A percentile compares a stretch with the other conserved stretches of the same genome.
These are phyloP conservation scores for Eucalyptus leucophloia DNA, from an alignment of 345 rosid species.

Conservation along the genomic window DNA sequence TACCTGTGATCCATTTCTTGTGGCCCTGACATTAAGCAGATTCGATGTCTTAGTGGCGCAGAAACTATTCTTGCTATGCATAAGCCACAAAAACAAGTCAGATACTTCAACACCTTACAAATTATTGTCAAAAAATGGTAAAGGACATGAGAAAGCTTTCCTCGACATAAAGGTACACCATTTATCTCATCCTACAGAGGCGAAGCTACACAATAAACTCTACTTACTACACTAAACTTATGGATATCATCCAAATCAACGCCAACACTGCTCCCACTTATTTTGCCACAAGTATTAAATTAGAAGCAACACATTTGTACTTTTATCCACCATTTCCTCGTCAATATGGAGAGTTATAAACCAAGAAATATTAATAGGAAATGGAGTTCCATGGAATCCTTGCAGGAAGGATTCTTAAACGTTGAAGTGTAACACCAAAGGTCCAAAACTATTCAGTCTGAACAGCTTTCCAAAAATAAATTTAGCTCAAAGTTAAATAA, in stretches of 20 bases:
- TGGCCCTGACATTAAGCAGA: constrained; percentile 54
- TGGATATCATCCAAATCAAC: background rate
- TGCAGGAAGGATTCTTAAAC: background rate
- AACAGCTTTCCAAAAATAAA: background rate
- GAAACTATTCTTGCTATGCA: background rate
- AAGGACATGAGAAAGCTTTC: background rate
- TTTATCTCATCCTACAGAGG: background rate
- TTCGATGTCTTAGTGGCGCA: background rate
- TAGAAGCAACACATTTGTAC: background rate
- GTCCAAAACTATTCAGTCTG: background rate
- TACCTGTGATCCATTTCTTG: constrained; percentile 96
- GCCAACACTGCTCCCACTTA: background rate
- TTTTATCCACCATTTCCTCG: background rate
- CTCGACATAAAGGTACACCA: background rate
- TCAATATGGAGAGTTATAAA: background rate
- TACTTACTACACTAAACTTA: background rate
- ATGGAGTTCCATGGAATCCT: background rate
- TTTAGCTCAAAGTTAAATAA: background rate
- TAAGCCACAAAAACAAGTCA: background rate
- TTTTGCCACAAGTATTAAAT: background rate
- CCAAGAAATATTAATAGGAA: background rate
- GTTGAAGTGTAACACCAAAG: background rate
- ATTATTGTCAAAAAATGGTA: background rate
- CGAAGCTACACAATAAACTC: background rate
- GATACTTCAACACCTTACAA: background rate